Percentiles rank a stretch among this genome's conserved stretches.
Conservation (phyloP, 108 stramenopile species). For the Cyclostephanos tholiformis region DNA sequence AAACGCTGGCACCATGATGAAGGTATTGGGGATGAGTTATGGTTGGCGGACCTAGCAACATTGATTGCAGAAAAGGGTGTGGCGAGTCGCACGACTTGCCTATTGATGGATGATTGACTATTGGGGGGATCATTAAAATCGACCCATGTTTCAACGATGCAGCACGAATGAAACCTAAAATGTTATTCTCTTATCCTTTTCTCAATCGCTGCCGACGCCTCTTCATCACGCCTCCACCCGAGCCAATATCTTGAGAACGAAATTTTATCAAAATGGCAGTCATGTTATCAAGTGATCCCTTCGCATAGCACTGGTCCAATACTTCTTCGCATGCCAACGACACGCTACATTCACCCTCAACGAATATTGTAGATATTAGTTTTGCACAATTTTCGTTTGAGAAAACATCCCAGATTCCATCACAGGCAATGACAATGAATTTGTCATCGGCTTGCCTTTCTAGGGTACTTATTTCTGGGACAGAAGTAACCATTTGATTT, state of each 20-base stretch:
- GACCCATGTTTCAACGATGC: background rate
- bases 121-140: background rate
- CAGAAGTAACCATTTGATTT: slow-evolving; percentile 82
- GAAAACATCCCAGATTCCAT: slow-evolving; percentile 97
- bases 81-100: slow-evolving; percentile 6
- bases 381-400: slow-evolving; percentile 77
- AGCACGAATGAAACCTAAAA: background rate
- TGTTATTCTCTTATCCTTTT: background rate
- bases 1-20: slow-evolving; percentile 55
- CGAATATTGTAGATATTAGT: slow-evolving; percentile 63
- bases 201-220: slow-evolving; percentile 23
- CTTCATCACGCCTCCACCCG: slow-evolving; percentile 39
- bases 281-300: slow-evolving; percentile 82
- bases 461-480: slow-evolving; percentile 72
- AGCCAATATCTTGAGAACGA: slow-evolving; percentile 23
- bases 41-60: slow-evolving; percentile 24
- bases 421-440: slow-evolving; percentile 88
- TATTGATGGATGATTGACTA: slow-evolving; percentile 36
- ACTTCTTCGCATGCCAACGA: slow-evolving; percentile 78
- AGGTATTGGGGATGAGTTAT: slow-evolving; percentile 1
- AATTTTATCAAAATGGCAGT: slow-evolving; percentile 47
- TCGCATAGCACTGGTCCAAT: slow-evolving; percentile 68
- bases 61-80: background rate
- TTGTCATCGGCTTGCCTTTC: slow-evolving; percentile 73
- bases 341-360: slow-evolving; percentile 64